phyloP scores from a whole-genome alignment of 495 filamentous ascomycete species.

The Oidiodendron maius region DNA sequence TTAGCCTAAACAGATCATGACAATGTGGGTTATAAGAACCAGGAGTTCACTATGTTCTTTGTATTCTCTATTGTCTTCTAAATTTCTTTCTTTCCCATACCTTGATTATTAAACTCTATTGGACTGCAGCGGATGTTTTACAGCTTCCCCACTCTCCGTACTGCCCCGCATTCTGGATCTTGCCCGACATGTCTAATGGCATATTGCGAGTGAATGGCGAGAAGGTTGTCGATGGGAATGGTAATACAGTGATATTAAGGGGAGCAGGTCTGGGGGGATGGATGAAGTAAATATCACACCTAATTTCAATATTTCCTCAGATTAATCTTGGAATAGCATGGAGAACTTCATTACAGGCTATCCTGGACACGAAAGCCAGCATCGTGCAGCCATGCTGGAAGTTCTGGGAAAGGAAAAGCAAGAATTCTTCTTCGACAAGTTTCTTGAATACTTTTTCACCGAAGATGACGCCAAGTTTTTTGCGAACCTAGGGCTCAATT shows the following conservation, averaged over 20 bases:
- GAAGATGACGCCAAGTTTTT: slow-evolving; percentile 56
- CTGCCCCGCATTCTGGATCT: no score
- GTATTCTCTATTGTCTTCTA: no score
- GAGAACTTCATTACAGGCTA: slow-evolving; percentile 64
- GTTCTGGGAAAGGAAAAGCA: slow-evolving; percentile 46
- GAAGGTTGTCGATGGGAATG: slow-evolving; percentile 36
- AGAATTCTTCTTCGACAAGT: slow-evolving; percentile 43
- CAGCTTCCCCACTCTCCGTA: no score
- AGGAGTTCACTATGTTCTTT: no score
- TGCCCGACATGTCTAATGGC: slow-evolving; percentile 18
- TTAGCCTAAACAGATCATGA: no score
- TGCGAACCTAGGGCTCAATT: slow-evolving; percentile 53
- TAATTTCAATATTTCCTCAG: not conserved
- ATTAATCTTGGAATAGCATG: slow-evolving; percentile 27
- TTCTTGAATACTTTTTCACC: slow-evolving; percentile 61
- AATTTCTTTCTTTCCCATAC: no score
- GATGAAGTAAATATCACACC: slow-evolving; percentile 12
- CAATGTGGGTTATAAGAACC: no score
- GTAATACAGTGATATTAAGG: slow-evolving; percentile 34
- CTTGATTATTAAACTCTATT: no score
- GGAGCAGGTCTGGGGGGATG: slow-evolving; percentile 32
- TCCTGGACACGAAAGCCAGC: slow-evolving; percentile 53
- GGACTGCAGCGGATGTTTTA: no score
- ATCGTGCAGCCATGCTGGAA: slow-evolving; percentile 46
- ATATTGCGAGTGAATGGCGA: slow-evolving; percentile 35